Base-by-base conservation (phyloP, 2,329 filamentous ascomycete species). In the Claviceps fusiformis region DNA sequence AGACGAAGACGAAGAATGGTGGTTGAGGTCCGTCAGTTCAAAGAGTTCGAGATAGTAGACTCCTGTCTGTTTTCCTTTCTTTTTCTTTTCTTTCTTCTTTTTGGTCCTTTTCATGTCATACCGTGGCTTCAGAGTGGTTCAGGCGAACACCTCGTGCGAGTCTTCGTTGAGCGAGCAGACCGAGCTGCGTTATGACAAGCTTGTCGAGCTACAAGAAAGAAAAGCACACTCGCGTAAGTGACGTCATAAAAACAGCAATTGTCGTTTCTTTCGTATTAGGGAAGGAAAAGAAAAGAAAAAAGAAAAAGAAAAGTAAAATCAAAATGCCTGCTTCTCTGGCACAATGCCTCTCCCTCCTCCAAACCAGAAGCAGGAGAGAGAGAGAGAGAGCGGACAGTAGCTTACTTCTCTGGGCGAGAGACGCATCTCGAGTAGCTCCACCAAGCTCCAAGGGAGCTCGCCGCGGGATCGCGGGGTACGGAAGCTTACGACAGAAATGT, bases 171-270 rank as follows among this genome's bases (percentile, higher is more conserved):
- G 92, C 92, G 51, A 96, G 79, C 61, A 86, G 79, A 62, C 92
- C 92, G 58, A 95, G 76, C 71, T 96, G 89, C 54, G 90, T 88
- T 67, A 95, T 92, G 68, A 86, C 80, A 71, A 97, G 88, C 82
- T 97, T 97, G 78, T 97, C 92, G 66, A 97, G 79, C 92, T 97
- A 55, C 55, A 45, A 24, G 31, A 27, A 48, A 17, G 43, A 41
- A 37, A 27, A 9, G 4, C 5, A 44, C 17, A 44, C 2, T 7
- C 17, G 43, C 19, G 43, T 44, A 24, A 24, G n/a, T 24, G 43
- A 8, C 43, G 9, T 44, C 8, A 19, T 24, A 24, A 44, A 44
- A 44, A 44, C n/a, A 24, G 43, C 43, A 10, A 24, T 44, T 7
- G 3, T 37, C 43, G 2, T 33, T 33, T 3, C 4, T 33, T 33